A percentile compares a stretch with the other conserved stretches of the same genome.
These are phyloP conservation scores for Aspergillus ibericus DNA, from an alignment of 2,329 filamentous ascomycete species.

Conservation along the genomic window DNA sequence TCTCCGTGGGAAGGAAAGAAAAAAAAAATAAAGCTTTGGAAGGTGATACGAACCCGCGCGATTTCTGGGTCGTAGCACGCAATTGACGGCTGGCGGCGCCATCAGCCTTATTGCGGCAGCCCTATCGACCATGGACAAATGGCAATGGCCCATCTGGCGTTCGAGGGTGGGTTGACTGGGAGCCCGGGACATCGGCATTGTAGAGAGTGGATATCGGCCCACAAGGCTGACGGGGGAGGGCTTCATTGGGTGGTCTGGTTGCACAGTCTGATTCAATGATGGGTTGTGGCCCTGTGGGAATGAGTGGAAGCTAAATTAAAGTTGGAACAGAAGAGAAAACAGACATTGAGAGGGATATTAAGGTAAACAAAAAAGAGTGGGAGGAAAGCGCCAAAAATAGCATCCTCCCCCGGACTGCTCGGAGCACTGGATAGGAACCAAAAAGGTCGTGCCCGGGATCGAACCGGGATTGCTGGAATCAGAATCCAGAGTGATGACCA, in stretches of 20 bases:
- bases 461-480: not conserved
- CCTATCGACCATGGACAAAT: not conserved
- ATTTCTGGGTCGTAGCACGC: not conserved
- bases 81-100: not conserved
- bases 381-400: too few species aligned
- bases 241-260: not conserved
- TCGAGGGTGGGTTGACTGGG: not conserved
- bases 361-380: too few species aligned
- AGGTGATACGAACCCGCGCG: not conserved
- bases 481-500: not conserved
- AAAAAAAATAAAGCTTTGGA: not conserved
- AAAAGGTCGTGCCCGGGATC: not conserved
- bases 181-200: not conserved
- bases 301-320: too few species aligned
- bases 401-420: too few species aligned
- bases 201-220: not conserved
- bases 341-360: too few species aligned
- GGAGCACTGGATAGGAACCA: not conserved
- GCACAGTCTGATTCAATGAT: too few species aligned
- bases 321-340: too few species aligned
- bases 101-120: constrained; percentile 3
- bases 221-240: not conserved
- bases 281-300: too few species aligned
- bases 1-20: not conserved
- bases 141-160: not conserved